A percentile compares a stretch with the other conserved stretches of the same genome.
Evolutionary conservation across 106 monocot species (phyloP).

Genomic region (Amphibolis antarctica): DNA sequence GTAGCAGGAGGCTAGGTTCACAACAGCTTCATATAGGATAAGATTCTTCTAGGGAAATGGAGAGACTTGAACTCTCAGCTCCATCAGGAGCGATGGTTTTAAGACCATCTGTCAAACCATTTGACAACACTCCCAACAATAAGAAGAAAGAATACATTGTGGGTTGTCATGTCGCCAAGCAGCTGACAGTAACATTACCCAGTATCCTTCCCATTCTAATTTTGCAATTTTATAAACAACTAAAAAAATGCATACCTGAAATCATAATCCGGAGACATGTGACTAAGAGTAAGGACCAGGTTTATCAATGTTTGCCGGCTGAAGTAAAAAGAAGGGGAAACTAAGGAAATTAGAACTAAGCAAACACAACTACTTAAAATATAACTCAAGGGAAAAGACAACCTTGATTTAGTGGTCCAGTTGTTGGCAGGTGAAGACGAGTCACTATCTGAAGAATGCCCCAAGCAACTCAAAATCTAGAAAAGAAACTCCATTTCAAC

Average conservation of each 20-base stretch:
- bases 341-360: not conserved
- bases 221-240: constrained; percentile 6
- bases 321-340: constrained; percentile 22
- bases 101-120: constrained; percentile 95
- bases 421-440: constrained; percentile 54
- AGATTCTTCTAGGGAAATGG: constrained; percentile 65
- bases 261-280: constrained; percentile 97
- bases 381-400: not conserved
- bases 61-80: constrained; percentile 99
- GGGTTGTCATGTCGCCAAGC: constrained; percentile 83
- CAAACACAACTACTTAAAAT: not conserved
- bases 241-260: constrained; percentile 65
- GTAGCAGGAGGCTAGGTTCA: not conserved
- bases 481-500: not conserved
- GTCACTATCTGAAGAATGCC: constrained; percentile 70
- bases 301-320: constrained; percentile 94
- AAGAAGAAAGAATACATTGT: constrained; percentile 31
- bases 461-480: constrained; percentile 78
- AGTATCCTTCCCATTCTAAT: constrained; percentile 25
- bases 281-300: constrained; percentile 77
- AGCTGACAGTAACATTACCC: constrained; percentile 98
- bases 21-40: not conserved
- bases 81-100: constrained; percentile 57
- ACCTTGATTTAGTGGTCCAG: constrained; percentile 71
- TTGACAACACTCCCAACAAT: constrained; percentile 88